These are phyloP conservation scores for Fusarium pilosicola DNA, from an alignment of 2,329 filamentous ascomycete genomes.

Conservation along the genomic window DNA sequence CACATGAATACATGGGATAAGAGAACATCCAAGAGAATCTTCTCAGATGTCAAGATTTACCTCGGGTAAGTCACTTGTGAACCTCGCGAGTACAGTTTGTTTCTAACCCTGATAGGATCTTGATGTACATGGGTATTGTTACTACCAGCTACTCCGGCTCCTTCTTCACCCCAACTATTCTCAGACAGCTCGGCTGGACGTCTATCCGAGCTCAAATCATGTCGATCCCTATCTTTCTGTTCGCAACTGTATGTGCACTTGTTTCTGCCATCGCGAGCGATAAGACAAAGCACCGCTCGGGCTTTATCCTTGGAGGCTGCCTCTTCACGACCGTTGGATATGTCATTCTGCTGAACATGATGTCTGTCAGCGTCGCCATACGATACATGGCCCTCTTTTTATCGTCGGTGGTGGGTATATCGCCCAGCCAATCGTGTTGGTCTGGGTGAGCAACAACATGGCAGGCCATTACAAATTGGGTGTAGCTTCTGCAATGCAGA, in stretches of 20 bases:
- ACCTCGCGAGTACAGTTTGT: rapidly evolving
- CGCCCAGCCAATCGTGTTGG: neutral
- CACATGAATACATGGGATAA: neutral
- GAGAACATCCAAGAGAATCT: neutral
- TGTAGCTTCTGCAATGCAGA: neutral
- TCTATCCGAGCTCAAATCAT: neutral
- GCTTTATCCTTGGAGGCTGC: neutral
- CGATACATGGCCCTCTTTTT: neutral
- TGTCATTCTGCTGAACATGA: neutral
- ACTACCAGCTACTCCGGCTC: neutral
- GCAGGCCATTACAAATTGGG: neutral
- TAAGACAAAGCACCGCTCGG: neutral
- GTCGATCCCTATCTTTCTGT: neutral
- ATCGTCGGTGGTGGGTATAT: neutral
- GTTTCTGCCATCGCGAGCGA: neutral
- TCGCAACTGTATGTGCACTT: neutral
- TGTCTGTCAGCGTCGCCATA: neutral
- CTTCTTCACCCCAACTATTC: neutral
- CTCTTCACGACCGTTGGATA: neutral
- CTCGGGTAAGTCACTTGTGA: neutral
- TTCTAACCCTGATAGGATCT: neutral
- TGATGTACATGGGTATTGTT: neutral
- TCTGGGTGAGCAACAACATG: neutral
- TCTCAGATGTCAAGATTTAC: neutral
- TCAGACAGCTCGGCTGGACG: neutral